These are phyloP conservation scores for Lepraria neglecta DNA, from an alignment of 495 filamentous ascomycete genomes.

Conservation along the genomic window DNA sequence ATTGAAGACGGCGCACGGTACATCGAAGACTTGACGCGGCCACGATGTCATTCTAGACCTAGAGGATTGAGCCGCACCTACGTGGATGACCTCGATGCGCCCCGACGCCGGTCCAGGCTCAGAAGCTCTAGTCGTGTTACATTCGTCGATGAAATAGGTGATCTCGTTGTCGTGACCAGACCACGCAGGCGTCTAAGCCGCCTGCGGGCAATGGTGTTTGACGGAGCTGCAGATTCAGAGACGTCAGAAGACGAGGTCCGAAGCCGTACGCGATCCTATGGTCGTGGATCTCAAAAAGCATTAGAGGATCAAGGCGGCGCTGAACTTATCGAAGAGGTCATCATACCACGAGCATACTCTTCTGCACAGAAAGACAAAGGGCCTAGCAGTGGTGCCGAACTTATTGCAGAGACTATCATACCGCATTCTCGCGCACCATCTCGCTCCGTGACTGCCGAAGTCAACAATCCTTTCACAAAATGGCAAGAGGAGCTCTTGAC, in stretches of 20 bases:
- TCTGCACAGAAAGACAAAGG: neutral
- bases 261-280: neutral
- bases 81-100: conserved; percentile 6
- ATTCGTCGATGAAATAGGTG: conserved; percentile 22
- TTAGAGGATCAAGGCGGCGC: neutral
- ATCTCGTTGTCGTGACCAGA: conserved; percentile 2
- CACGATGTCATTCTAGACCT: conserved; percentile 4
- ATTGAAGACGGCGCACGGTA: conserved; percentile 6
- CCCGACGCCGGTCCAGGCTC: neutral
- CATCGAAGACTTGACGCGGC: conserved; percentile 10
- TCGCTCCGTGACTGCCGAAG: too few relatives aligned
- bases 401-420: neutral
- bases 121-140: conserved; percentile 15
- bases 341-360: neutral
- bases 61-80: conserved; percentile 14
- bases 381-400: neutral
- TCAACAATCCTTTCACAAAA: neutral
- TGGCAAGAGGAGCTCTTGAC: neutral
- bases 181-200: conserved; percentile 10
- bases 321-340: neutral
- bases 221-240: conserved; percentile 17
- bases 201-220: conserved; percentile 14
- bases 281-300: neutral
- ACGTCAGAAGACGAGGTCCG: neutral
- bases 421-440: neutral